These are phyloP conservation scores for Suillus weaverae DNA, from an alignment of 768 basidiomycete species.

Conservation along the genomic window DNA sequence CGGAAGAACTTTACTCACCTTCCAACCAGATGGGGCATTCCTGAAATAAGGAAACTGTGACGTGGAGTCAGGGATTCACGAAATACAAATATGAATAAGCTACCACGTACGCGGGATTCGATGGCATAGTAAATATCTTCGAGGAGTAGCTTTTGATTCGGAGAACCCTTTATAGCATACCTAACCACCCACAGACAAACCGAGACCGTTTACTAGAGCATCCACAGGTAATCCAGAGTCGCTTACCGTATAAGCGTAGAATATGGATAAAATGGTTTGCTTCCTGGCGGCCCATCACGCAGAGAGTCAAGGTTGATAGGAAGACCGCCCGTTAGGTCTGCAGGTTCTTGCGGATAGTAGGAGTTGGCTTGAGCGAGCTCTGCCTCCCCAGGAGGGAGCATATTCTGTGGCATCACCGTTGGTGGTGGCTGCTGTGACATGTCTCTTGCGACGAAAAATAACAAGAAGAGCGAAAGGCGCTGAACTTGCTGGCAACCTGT, in stretches of 20 bases:
- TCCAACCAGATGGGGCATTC: constrained; percentile 88
- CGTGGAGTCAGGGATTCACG: constrained; percentile 13
- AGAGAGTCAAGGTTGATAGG: constrained; percentile 87
- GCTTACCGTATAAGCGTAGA: constrained; percentile 86
- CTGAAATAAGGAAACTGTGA: constrained; percentile 85
- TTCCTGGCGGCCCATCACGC: constrained; percentile 84
- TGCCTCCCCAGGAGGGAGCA: constrained; percentile 50
- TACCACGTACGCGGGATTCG: constrained; percentile 71
- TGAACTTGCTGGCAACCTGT: constrained; percentile 15
- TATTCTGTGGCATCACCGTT: constrained; percentile 62
- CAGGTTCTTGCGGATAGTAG: constrained; percentile 74
- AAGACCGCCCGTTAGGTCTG: constrained; percentile 78
- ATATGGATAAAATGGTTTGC: constrained; percentile 89
- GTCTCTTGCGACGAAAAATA: constrained; percentile 22
- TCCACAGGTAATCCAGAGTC: constrained; percentile 9
- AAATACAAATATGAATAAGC: constrained; percentile 3
- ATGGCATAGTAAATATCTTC: constrained; percentile 94
- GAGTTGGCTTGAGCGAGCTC: constrained; percentile 56
- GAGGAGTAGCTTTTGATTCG: constrained; percentile 79
- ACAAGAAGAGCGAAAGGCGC: constrained; percentile 11
- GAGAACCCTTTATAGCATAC: constrained; percentile 90
- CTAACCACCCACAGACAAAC: constrained; percentile 38
- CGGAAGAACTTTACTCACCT: constrained; percentile 50
- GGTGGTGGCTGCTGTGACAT: constrained; percentile 51
- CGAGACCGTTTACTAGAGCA: neutral